Conservation (phyloP, 495 filamentous ascomycete genomes). For the Sabuloglossum arenarium region DNA sequence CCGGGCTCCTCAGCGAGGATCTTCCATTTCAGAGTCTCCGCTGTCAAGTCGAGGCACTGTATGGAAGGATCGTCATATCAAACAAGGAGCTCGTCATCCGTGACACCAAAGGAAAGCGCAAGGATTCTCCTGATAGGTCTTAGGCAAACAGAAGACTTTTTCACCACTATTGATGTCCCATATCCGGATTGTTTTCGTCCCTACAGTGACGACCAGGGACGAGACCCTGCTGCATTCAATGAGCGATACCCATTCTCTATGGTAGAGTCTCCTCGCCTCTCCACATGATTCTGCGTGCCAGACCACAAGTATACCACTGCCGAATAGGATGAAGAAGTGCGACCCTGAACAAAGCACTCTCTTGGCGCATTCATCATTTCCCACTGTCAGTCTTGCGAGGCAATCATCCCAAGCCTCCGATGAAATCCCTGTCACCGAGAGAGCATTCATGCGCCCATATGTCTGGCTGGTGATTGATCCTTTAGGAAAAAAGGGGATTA, state of each 20-base stretch:
- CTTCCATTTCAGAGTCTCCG: no score
- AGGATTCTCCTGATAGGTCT: neutral
- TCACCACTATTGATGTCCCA: neutral
- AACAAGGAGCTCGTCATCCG: neutral
- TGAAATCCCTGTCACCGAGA: neutral
- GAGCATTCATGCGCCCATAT: neutral
- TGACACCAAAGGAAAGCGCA: neutral
- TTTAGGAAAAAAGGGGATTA: neutral
- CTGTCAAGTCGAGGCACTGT: neutral
- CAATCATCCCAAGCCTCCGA: neutral
- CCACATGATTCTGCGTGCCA: neutral
- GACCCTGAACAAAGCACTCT: neutral
- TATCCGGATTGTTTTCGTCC: neutral
- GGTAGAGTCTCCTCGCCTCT: neutral
- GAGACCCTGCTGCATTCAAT: neutral
- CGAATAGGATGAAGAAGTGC: neutral
- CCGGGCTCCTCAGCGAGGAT: no score
- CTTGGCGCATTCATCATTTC: neutral
- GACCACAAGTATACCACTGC: neutral
- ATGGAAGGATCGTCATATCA: neutral
- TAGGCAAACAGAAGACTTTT: neutral
- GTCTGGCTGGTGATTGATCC: neutral
- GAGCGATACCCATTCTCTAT: neutral
- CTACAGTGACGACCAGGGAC: neutral
- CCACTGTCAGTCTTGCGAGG: neutral